Conservation (phyloP, 2,329 filamentous ascomycete species). For the Herpotrichia juniperi region DNA sequence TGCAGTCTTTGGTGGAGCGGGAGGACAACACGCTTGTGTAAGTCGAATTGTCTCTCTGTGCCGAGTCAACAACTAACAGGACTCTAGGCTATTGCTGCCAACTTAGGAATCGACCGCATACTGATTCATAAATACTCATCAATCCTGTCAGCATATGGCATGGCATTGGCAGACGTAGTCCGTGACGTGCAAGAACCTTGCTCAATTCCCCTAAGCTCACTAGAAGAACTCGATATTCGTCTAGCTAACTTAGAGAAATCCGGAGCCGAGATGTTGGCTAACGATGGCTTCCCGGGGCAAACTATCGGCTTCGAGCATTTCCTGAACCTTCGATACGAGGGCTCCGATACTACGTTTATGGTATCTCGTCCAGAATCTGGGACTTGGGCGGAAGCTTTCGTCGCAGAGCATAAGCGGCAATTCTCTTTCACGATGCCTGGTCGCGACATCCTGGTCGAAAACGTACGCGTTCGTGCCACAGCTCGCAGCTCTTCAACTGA, state of each 20-base stretch:
- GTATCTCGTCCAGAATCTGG: slow-evolving; percentile 38
- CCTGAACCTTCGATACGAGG: slow-evolving; percentile 53
- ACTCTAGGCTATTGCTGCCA: slow-evolving; percentile 50
- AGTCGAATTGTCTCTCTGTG: background rate
- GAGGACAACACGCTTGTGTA: slow-evolving; percentile 54
- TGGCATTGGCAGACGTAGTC: slow-evolving; percentile 55
- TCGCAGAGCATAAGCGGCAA: slow-evolving; percentile 46
- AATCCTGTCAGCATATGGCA: slow-evolving; percentile 56
- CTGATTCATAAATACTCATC: slow-evolving; percentile 55
- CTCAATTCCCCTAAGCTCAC: slow-evolving; percentile 31
- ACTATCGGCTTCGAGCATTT: slow-evolving; percentile 39
- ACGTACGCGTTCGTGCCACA: slow-evolving; percentile 51
- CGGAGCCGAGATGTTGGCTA: slow-evolving; percentile 64
- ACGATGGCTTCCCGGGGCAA: slow-evolving; percentile 66
- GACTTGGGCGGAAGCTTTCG: slow-evolving; percentile 46
- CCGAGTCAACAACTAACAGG: slow-evolving; percentile 45
- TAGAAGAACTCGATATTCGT: slow-evolving; percentile 64
- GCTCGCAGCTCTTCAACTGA: slow-evolving; percentile 13
- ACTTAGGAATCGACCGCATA: slow-evolving; percentile 52
- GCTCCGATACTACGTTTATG: slow-evolving; percentile 53
- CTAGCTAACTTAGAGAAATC: slow-evolving; percentile 71
- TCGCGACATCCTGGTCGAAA: slow-evolving; percentile 51
- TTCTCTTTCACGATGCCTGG: slow-evolving; percentile 49
- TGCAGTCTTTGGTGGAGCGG: slow-evolving; percentile 38
- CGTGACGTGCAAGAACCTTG: slow-evolving; percentile 48